Conservation (phyloP, 2,329 filamentous ascomycete genomes). For the Emydomyces testavorans region DNA sequence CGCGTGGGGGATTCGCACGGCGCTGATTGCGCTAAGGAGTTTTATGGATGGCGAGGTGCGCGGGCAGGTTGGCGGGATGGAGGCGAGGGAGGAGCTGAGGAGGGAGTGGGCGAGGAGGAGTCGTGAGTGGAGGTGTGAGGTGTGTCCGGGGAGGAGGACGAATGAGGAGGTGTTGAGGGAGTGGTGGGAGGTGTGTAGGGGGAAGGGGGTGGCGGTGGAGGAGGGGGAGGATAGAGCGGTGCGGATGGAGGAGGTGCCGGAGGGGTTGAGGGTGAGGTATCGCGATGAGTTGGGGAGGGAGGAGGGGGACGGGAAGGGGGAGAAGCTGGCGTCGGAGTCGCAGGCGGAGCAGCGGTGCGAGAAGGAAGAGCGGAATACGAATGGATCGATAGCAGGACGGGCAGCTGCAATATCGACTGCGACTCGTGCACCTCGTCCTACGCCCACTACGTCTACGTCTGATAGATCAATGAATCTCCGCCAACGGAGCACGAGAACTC, state of each 20-base stretch:
- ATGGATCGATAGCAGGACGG: not conserved
- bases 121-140: conserved; percentile 53
- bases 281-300: conserved; percentile 28
- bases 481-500: not conserved
- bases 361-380: not conserved
- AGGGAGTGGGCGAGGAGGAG: conserved; percentile 58
- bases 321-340: not conserved
- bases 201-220: conserved; percentile 33
- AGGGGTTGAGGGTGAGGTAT: conserved; percentile 35
- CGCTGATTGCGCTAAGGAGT: conserved; percentile 62
- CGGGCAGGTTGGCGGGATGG: conserved; percentile 83
- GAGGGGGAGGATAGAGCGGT: conserved; percentile 28
- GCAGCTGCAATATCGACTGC: not conserved
- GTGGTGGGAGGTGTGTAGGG: conserved; percentile 48
- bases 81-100: conserved; percentile 57
- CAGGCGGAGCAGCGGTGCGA: not conserved
- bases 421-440: not conserved
- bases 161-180: conserved; percentile 66
- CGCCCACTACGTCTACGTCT: not conserved
- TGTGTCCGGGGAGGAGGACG: conserved; percentile 48
- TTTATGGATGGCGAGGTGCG: conserved; percentile 89
- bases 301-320: not conserved
- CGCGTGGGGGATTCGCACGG: conserved; percentile 90
- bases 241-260: conserved; percentile 34
- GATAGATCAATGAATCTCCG: not conserved